Percentiles rank a stretch among this genome's conserved stretches.
Evolutionary conservation across 495 filamentous ascomycete species (phyloP).

Genomic region (Aspergillus sclerotiicarbonarius): DNA sequence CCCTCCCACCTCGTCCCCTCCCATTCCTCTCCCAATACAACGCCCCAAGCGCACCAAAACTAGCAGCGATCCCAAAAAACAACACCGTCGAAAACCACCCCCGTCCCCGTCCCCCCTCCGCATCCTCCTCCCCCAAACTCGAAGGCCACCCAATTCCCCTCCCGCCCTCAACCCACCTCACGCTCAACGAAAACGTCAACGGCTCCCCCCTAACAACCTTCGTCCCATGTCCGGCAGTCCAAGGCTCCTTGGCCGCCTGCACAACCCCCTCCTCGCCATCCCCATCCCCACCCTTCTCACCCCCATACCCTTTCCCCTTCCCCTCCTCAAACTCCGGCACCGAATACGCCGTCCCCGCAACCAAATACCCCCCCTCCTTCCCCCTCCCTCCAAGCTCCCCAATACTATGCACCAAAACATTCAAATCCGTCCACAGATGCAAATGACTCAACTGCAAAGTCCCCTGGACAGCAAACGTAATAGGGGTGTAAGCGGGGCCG

Average conservation of each 20-base stretch:
- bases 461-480: conserved; percentile 84
- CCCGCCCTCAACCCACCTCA: conserved; percentile 83
- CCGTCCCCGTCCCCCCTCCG: not conserved
- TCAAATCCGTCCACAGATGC: conserved; percentile 85
- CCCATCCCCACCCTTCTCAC: conserved; percentile 34
- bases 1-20: conserved; percentile 35
- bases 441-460: conserved; percentile 86
- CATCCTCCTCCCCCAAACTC: too few relatives aligned
- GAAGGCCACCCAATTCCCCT: conserved; percentile 42
- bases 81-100: conserved; percentile 37
- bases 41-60: conserved; percentile 46
- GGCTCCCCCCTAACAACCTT: conserved; percentile 85
- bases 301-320: conserved; percentile 16
- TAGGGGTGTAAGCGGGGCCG: conserved; percentile 54
- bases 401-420: conserved; percentile 79
- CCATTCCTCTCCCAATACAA: conserved; percentile 46
- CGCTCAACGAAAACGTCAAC: conserved; percentile 73
- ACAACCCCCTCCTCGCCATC: conserved; percentile 35
- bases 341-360: conserved; percentile 85
- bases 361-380: conserved; percentile 55
- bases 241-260: conserved; percentile 43
- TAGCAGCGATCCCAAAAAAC: conserved; percentile 43
- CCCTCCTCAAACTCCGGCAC: conserved; percentile 66
- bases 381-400: conserved; percentile 30
- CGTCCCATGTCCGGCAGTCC: conserved; percentile 46